phyloP scores from a whole-genome alignment of 2,329 filamentous ascomycete genomes.

The Fusarium nelsonii region DNA sequence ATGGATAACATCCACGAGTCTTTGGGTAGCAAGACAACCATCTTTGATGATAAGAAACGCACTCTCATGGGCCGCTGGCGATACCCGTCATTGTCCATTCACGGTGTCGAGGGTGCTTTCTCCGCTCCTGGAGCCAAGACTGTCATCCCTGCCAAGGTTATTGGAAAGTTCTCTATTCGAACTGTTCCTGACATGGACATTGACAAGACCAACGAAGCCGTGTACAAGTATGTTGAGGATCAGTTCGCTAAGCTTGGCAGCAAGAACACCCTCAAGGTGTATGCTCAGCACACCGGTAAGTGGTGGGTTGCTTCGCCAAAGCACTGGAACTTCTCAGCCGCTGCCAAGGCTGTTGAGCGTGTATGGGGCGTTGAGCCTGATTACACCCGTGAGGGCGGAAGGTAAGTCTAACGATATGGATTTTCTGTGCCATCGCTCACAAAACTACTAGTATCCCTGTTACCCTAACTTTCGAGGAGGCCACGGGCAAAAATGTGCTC shows the following conservation, averaged over 20 bases:
- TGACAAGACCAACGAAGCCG: slow-evolving; percentile 85
- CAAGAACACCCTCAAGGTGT: slow-evolving; percentile 90
- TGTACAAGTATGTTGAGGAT: slow-evolving; percentile 85
- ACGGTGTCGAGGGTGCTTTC: slow-evolving; percentile 96
- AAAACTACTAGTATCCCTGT: slow-evolving; percentile 81
- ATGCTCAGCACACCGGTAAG: slow-evolving; percentile 89
- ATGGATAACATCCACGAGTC: slow-evolving; percentile 97
- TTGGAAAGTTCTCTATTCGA: slow-evolving; percentile 97
- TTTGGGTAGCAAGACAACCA: slow-evolving; percentile 87
- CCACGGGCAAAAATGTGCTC: slow-evolving; percentile 97
- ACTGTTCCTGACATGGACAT: slow-evolving; percentile 98
- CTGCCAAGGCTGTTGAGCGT: slow-evolving; percentile 93
- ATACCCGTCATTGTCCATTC: slow-evolving; percentile 91
- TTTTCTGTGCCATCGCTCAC: slow-evolving; percentile 30
- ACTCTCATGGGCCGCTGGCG: slow-evolving; percentile 98
- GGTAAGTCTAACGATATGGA: slow-evolving; percentile 61
- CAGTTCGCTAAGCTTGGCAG: slow-evolving; percentile 87
- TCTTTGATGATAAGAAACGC: slow-evolving; percentile 87
- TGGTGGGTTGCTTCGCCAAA: slow-evolving; percentile 99
- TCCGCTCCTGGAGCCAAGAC: slow-evolving; percentile 95
- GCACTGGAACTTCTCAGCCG: slow-evolving; percentile 98
- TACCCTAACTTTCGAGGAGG: slow-evolving; percentile 96
- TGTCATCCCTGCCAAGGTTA: slow-evolving; percentile 97
- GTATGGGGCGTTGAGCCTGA: slow-evolving; percentile 96
- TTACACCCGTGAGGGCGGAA: slow-evolving; percentile 95